phyloP scores from a whole-genome alignment of 352 stramenopile species.

The Globisporangium echinulatum region DNA sequence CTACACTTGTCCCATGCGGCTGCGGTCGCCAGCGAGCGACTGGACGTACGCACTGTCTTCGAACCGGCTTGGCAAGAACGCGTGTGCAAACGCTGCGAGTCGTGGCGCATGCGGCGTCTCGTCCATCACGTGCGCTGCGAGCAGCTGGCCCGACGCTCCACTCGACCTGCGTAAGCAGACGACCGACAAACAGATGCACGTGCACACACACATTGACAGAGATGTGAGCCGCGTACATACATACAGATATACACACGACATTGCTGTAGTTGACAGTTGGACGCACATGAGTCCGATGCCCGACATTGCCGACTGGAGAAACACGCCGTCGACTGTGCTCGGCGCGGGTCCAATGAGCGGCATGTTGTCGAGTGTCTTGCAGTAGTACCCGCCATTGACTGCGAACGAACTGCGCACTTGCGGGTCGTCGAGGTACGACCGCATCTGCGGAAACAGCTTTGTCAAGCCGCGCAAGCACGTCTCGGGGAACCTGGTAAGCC shows the following conservation, averaged over 20 bases:
- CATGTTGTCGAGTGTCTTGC: conserved; percentile 73
- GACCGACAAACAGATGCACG: background rate
- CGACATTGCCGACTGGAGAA: conserved; percentile 65
- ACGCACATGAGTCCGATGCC: conserved; percentile 60
- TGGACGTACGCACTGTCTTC: conserved; percentile 49
- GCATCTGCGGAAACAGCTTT: conserved; percentile 57
- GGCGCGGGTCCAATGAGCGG: conserved; percentile 60
- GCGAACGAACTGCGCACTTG: conserved; percentile 57
- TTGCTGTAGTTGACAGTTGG: too few species aligned
- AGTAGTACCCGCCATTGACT: conserved; percentile 75
- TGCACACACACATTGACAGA: background rate
- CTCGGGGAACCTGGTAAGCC: conserved; percentile 45
- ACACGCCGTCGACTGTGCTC: conserved; percentile 55
- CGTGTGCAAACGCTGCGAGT: conserved; percentile 40
- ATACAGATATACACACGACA: background rate
- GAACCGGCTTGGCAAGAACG: conserved; percentile 60
- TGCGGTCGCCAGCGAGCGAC: conserved; percentile 40
- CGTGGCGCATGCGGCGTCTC: conserved; percentile 30
- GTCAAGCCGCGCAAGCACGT: conserved; percentile 54
- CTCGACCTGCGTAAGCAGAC: conserved; percentile 34
- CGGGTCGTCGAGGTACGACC: conserved; percentile 45
- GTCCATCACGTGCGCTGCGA: conserved; percentile 61
- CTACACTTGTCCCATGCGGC: conserved; percentile 54
- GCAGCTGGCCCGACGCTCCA: conserved; percentile 53
- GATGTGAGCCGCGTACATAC: background rate